phyloP scores from a whole-genome alignment of 805 yeast species.

The Candida boleticola region DNA sequence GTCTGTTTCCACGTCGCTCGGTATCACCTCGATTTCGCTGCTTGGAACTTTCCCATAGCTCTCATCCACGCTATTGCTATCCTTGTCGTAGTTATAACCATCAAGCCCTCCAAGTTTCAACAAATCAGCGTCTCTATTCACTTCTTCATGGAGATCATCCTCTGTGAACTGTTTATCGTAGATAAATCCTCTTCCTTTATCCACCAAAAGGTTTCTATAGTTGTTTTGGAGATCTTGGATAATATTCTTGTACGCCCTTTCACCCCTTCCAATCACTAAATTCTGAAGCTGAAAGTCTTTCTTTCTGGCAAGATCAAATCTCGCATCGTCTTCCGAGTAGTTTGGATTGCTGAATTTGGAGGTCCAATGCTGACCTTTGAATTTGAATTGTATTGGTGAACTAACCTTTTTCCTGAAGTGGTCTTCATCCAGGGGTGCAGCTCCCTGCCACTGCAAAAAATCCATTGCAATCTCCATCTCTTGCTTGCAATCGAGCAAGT shows the following conservation, averaged over 20 bases:
- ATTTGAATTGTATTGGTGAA: not conserved
- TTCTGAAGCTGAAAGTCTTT: conserved; percentile 23
- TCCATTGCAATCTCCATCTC: conserved; percentile 18
- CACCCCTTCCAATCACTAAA: conserved; percentile 25
- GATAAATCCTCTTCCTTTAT: conserved; percentile 7
- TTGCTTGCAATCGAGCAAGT: conserved; percentile 23
- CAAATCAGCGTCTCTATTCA: conserved; percentile 5
- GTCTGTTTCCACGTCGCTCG: conserved; percentile 2
- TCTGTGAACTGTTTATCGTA: not conserved
- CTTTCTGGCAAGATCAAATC: conserved; percentile 10
- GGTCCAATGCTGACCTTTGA: conserved; percentile 11
- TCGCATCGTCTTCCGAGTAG: conserved; percentile 8
- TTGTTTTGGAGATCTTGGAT: conserved; percentile 24
- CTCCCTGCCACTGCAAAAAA: not conserved
- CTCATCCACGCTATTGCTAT: conserved; percentile 3
- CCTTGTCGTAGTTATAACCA: conserved; percentile 13
- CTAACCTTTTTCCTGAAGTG: not conserved
- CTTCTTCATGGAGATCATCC: conserved; percentile 7
- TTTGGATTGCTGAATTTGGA: conserved; percentile 6
- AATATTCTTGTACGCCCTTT: conserved; percentile 16
- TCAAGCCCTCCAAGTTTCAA: conserved; percentile 14
- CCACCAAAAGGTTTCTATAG: conserved; percentile 11
- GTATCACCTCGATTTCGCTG: not conserved
- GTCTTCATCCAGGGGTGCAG: too few relatives aligned
- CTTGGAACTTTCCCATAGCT: not conserved